Percentiles rank a stretch among this genome's conserved stretches.
Conservation (phyloP, 495 filamentous ascomycete species). For the Trichocladium antarcticum region DNA sequence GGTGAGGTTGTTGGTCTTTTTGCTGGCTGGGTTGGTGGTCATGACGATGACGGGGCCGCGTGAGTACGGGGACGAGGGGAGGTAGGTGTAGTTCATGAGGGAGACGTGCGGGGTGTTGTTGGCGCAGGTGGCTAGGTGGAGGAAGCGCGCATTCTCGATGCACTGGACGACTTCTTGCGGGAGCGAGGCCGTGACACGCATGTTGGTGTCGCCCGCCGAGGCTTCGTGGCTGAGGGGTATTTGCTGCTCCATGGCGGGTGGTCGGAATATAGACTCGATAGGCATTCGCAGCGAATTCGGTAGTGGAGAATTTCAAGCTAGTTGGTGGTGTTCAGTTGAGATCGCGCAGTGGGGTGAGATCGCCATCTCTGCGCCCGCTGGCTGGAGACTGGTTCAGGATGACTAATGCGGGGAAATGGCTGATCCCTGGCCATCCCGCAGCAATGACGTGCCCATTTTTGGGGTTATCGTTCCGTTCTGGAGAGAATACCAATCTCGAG, state of each 20-base stretch:
- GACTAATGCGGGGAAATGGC: slow-evolving; percentile 16
- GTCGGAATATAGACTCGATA: not conserved
- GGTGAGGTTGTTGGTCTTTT: slow-evolving; percentile 78
- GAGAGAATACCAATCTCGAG: no score
- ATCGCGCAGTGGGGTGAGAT: not conserved
- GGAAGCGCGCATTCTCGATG: slow-evolving; percentile 90
- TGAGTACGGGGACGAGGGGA: slow-evolving; percentile 68
- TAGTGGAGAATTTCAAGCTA: not conserved
- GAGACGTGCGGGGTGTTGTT: slow-evolving; percentile 81
- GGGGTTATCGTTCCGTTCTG: not conserved
- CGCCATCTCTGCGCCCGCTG: not conserved
- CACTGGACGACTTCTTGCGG: slow-evolving; percentile 79
- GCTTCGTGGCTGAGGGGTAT: slow-evolving; percentile 64
- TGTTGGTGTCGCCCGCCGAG: slow-evolving; percentile 60
- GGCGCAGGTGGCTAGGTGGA: slow-evolving; percentile 86
- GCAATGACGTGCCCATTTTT: slow-evolving; percentile 11
- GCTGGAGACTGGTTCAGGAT: not conserved
- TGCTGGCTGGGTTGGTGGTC: slow-evolving; percentile 81
- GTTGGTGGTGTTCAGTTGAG: not conserved
- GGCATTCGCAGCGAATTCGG: no score
- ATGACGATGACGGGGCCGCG: slow-evolving; percentile 69
- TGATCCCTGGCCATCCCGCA: not conserved
- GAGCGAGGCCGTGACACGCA: slow-evolving; percentile 53
- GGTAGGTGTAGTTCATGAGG: slow-evolving; percentile 98
- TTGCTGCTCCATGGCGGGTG: slow-evolving; percentile 34